Conservation (phyloP, 108 stramenopile species). For the Poteriospumella lacustris region DNA sequence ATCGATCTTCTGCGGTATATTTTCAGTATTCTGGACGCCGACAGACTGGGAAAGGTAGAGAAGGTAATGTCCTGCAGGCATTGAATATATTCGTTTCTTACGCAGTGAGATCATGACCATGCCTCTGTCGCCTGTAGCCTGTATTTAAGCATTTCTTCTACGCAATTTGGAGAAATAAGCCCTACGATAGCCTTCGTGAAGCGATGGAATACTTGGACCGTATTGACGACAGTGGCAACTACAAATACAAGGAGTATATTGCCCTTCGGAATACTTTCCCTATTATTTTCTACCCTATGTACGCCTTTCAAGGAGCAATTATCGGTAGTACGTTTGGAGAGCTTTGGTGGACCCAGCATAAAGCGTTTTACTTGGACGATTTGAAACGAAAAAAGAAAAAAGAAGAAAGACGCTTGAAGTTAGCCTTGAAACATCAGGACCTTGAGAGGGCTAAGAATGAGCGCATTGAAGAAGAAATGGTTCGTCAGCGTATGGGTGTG, state of each 20-base stretch:
- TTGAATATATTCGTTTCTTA: too few relatives aligned
- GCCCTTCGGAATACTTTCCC: background rate
- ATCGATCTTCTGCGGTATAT: background rate
- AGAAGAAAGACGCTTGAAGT: background rate
- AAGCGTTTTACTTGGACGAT: background rate
- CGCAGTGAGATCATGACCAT: too few relatives aligned
- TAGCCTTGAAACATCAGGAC: background rate
- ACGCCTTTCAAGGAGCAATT: background rate
- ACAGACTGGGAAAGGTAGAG: background rate
- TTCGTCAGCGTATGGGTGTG: background rate
- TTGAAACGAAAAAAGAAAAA: background rate
- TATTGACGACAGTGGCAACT: background rate
- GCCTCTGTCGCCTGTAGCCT: too few relatives aligned
- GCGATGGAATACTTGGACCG: background rate
- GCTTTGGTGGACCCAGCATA: background rate
- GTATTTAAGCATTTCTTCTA: too few relatives aligned
- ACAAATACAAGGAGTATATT: background rate
- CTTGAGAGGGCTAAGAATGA: too few relatives aligned
- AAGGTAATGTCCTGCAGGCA: too few relatives aligned
- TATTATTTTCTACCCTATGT: background rate
- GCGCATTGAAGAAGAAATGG: background rate
- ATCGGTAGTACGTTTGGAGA: background rate
- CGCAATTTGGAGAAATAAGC: too few relatives aligned
- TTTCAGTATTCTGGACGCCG: background rate
- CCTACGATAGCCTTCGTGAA: background rate